Conservation (phyloP, 164 flowering plant species). For the Amborella trichopoda region DNA sequence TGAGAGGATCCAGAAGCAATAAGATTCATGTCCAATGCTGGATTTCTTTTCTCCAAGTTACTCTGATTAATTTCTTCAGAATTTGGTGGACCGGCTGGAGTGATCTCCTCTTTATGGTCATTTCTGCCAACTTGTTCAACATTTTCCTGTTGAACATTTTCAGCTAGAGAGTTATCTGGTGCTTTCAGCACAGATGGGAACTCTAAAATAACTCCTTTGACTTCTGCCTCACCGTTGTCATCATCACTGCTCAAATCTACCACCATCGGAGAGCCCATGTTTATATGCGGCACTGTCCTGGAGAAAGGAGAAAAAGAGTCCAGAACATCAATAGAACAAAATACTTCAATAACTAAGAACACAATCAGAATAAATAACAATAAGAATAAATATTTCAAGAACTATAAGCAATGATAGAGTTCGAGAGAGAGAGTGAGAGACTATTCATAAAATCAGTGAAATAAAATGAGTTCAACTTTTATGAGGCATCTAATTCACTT, state of each 20-base stretch:
- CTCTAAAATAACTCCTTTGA: conserved; percentile 9
- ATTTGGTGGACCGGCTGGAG: conserved; percentile 21
- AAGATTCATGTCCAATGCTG: conserved; percentile 29
- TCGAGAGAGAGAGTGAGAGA: too few relatives aligned
- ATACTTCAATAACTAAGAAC: too few relatives aligned
- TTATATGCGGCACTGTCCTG: too few relatives aligned
- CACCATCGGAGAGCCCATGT: conserved; percentile 30
- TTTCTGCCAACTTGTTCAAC: conserved; percentile 10
- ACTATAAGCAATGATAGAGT: too few relatives aligned
- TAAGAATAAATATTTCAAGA: too few relatives aligned
- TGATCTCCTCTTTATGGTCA: conserved; percentile 25
- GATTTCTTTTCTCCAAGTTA: background rate
- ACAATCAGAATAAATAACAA: too few relatives aligned
- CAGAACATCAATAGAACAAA: too few relatives aligned
- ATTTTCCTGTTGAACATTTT: conserved; percentile 8
- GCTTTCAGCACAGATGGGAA: background rate
- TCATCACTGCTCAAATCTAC: conserved; percentile 36
- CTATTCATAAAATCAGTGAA: too few relatives aligned
- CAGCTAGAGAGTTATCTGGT: background rate
- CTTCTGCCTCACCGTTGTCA: conserved; percentile 19
- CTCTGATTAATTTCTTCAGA: conserved; percentile 28
- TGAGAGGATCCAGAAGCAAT: conserved; percentile 36
- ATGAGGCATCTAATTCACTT: too few relatives aligned
- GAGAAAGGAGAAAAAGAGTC: too few relatives aligned
- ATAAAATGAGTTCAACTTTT: too few relatives aligned